Conservation (phyloP, 225 moss, liverwort and hornwort species). For the Straminergon stramineum region DNA sequence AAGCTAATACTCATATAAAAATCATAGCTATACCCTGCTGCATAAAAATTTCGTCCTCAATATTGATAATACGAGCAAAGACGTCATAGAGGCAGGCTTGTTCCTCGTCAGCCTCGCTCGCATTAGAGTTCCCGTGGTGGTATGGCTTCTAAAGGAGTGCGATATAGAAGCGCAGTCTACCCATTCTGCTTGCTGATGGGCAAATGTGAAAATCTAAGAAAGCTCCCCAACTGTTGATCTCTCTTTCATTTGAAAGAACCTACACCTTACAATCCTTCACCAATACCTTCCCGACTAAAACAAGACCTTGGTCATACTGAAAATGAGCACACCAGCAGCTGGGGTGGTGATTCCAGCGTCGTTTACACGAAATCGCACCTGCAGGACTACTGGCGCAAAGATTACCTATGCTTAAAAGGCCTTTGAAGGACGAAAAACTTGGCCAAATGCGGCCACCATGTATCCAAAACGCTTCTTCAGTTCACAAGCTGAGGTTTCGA, state of each 20-base stretch:
- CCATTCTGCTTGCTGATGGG: not conserved
- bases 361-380: not conserved
- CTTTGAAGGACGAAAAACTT: not conserved
- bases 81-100: constrained; percentile 2
- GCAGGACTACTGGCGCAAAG: not conserved
- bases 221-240: not conserved
- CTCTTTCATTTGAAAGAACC: not conserved
- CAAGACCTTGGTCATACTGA: not conserved
- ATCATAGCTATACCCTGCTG: not conserved
- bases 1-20: not conserved
- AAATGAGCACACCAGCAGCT: not conserved
- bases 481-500: constrained; percentile 36
- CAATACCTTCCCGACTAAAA: not conserved
- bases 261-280: not conserved
- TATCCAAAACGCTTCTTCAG: not conserved
- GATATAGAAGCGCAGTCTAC: not conserved
- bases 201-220: not conserved
- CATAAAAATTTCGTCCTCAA: not conserved
- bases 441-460: not conserved
- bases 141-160: not conserved
- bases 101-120: constrained; percentile 13
- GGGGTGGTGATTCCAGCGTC: not conserved
- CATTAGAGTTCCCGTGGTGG: not conserved
- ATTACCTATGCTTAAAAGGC: not conserved
- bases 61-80: not conserved